Evolutionary conservation across 805 yeast species (phyloP), one percentile per base, ranked within the genome.

Genomic region (Teunomyces gatunensis): DNA sequence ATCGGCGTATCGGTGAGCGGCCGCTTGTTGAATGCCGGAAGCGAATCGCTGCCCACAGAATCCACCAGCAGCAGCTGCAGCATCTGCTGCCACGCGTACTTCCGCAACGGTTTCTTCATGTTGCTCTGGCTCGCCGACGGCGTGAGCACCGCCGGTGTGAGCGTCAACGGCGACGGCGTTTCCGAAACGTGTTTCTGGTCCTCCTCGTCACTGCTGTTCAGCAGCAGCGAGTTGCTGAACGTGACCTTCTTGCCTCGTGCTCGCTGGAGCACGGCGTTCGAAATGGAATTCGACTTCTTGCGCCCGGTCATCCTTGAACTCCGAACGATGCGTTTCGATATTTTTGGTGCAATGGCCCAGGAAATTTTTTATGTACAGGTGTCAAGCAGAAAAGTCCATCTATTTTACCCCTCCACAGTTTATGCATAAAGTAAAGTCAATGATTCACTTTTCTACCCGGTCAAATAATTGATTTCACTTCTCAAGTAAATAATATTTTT

Each of bases 1-100:
- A 83, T 75, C 0, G 94, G 94, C 0, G 94, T 86, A 58, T 86
- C 94, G 37, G 85, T 83, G 45, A 82, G 67, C 0, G 94, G 94
- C 40, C 90, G 70, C 62, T 80, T 83, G 59, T 85, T 82, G 65
- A 86, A 86, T 47, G 71, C 81, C 0, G 87, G 86, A 39, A 76
- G 61, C 12, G 9, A 12, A 3, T 37, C 40, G 20, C 20, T 18
- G 20, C 25, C 25, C 15, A 21, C 28, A n/a, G 29, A 37, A 15
- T 37, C 40, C 4, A 37, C 28, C 40, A 37, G 40, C 40, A 37
- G 25, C 40, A 37, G 40, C 40, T 10, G 29, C 28, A 12, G 28
- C 40, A 37, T 21, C 18, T 37, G 37, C 37, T 17, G 40, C 40
- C 40, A 37, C 12, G 18, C 40, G 12, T 37, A 37, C 29, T 37